Percentiles rank a stretch among this genome's conserved stretches.
Conservation (phyloP, 2,329 filamentous ascomycete species). For the Xylariaceae sp. region DNA sequence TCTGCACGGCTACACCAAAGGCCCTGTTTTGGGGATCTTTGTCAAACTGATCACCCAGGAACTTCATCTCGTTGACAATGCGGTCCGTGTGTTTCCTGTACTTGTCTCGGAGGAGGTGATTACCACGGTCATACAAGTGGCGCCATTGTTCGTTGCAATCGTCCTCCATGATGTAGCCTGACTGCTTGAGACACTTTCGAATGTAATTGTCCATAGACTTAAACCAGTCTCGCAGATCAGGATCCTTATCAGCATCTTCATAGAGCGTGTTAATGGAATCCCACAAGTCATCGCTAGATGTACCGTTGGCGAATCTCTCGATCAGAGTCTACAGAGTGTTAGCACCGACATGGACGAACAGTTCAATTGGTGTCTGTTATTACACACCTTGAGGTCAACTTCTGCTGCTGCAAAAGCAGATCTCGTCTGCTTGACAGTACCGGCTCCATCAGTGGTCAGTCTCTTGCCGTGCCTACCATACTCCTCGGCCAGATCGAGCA, state of each 20-base stretch:
- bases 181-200: constrained; percentile 76
- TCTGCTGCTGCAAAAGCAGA: constrained; percentile 66
- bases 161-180: constrained; percentile 87
- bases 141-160: constrained; percentile 77
- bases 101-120: constrained; percentile 80
- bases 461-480: constrained; percentile 72
- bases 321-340: constrained; percentile 63
- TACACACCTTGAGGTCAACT: constrained; percentile 64
- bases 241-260: constrained; percentile 76
- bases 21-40: constrained; percentile 79
- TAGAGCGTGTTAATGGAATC: constrained; percentile 82
- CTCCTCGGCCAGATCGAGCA: constrained; percentile 76
- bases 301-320: constrained; percentile 93
- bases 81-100: constrained; percentile 83
- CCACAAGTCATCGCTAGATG: constrained; percentile 81
- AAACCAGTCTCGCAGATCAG: constrained; percentile 88
- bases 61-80: constrained; percentile 84
- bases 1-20: constrained; percentile 70
- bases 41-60: constrained; percentile 83
- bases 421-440: constrained; percentile 68
- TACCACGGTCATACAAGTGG: constrained; percentile 75
- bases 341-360: constrained; percentile 24
- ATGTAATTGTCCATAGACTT: constrained; percentile 70
- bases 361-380: neutral
- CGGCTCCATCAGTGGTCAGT: constrained; percentile 58